A percentile compares a stretch with the other conserved stretches of the same genome.
phyloP scores from a whole-genome alignment of 805 yeast species.

The Schwanniomyces vanrijiae region DNA sequence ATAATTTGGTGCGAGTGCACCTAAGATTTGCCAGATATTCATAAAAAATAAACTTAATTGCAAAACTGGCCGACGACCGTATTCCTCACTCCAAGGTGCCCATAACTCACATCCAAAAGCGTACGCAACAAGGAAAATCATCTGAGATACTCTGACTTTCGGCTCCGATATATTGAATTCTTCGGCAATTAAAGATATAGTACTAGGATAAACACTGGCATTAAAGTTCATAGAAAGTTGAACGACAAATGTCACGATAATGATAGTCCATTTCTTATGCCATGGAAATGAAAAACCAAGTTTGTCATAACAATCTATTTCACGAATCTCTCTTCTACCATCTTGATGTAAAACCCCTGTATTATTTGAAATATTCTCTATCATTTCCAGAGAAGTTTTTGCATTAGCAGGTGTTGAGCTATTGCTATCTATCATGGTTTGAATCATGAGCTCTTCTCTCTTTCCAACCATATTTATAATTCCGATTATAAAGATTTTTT shows the following conservation, averaged over 20 bases:
- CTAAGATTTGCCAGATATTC: constrained; percentile 31
- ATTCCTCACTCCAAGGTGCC: constrained; percentile 39
- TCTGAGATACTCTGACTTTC: constrained; percentile 24
- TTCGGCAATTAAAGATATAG: constrained; percentile 20
- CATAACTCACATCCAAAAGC: constrained; percentile 35
- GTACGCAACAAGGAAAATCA: constrained; percentile 29
- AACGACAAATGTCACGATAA: constrained; percentile 35
- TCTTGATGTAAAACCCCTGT: constrained; percentile 21
- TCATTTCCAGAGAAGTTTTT: constrained; percentile 1
- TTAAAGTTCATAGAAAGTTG: constrained; percentile 44
- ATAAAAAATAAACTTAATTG: constrained; percentile 27
- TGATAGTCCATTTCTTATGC: constrained; percentile 33
- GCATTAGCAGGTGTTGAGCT: not conserved
- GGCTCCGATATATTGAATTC: constrained; percentile 20
- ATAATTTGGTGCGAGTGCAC: constrained; percentile 30
- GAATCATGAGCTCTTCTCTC: not conserved
- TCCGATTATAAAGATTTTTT: not conserved
- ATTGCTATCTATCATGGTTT: not conserved
- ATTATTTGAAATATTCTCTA: constrained; percentile 2
- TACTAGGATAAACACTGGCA: constrained; percentile 31
- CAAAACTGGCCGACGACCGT: constrained; percentile 34
- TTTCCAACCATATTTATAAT: not conserved
- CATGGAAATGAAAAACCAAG: constrained; percentile 33
- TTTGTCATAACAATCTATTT: constrained; percentile 34
- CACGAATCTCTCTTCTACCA: constrained; percentile 27